Evolutionary conservation across 805 yeast species (phyloP), one percentile per base, ranked within the genome.

Genomic region (Candida ficus): DNA sequence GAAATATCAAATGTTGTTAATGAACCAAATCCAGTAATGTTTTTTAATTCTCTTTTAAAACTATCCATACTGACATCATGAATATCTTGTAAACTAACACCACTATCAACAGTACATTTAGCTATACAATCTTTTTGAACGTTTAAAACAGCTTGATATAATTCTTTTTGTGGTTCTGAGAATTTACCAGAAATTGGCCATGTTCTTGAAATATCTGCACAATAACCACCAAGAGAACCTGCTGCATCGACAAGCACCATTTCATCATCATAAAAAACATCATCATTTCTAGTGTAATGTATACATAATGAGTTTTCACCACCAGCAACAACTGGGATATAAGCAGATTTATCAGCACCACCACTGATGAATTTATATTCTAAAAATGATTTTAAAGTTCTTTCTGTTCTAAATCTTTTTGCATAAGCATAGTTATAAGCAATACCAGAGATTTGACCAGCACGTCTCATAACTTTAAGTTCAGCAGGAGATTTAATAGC

Each of bases 301-400:
- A 93, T 91, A 29, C 91, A 85, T 29, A 93, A 64, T 0, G 97
- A 88, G 59, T 93, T 90, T 22, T 75, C 65, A 1, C 99, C 99
- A 26, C 95, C 83, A 5, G 98, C 99, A 4, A 93, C 95, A 9
- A 93, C 99, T 0, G 99, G 98, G 17, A 90, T 76, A 58, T 93
- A 93, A 0, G 97, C 97, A 29, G 83, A 76, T 46, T 76, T 76
- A 48, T 87, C 95, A 61, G 97, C 89, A 1, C 99, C 99, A 21
- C 91, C 89, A 30, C 78, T 70, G 11, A 83, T 75, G 59, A 93
- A 91, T 52, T 80, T 73, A 59, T 86, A 86, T 47, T 91, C 95
- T 43, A 93, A 64, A 56, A 70, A 89, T 9, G 95, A 76, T 17
- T 85, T 84, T 28, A 93, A 67, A 3, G 88, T 80, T 56, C 83